Evolutionary conservation across 2,329 filamentous ascomycete genomes (phyloP).

Genomic region (Fusarium sp.): DNA sequence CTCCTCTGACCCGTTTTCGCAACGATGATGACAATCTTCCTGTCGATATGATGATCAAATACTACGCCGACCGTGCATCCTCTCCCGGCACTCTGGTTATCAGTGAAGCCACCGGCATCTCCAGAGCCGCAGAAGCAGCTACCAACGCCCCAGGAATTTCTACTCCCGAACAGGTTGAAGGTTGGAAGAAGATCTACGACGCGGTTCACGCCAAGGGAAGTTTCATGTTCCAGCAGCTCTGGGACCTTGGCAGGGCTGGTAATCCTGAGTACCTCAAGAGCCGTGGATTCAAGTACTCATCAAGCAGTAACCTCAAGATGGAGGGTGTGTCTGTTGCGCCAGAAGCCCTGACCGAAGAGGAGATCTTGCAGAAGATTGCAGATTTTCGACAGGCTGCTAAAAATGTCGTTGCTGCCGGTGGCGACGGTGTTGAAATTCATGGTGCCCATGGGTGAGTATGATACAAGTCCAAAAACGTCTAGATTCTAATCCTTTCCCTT

Average conservation of each 20-base stretch:
- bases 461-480: rapidly evolving
- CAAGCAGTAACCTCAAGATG: conserved; percentile 46
- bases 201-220: conserved; percentile 74
- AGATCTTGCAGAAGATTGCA: conserved; percentile 75
- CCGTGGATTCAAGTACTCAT: conserved; percentile 50
- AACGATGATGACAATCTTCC: conserved; percentile 58
- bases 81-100: conserved; percentile 62
- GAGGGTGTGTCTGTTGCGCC: conserved; percentile 39
- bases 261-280: conserved; percentile 35
- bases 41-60: conserved; percentile 53
- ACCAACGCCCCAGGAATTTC: conserved; percentile 71
- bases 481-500: rapidly evolving
- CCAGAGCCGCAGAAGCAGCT: conserved; percentile 45
- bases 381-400: conserved; percentile 71
- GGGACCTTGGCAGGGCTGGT: conserved; percentile 71
- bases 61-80: conserved; percentile 63
- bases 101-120: conserved; percentile 63
- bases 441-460: conserved; percentile 66
- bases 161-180: conserved; percentile 68
- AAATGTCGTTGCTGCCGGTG: conserved; percentile 73
- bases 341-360: conserved; percentile 68
- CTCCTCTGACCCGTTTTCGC: conserved; percentile 70
- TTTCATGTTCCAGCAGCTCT: conserved; percentile 76
- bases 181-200: conserved; percentile 73
- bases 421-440: conserved; percentile 77